Evolutionary conservation across 176 grass and related monocot species (phyloP).

Genomic region (Puccinellia tenuiflora): DNA sequence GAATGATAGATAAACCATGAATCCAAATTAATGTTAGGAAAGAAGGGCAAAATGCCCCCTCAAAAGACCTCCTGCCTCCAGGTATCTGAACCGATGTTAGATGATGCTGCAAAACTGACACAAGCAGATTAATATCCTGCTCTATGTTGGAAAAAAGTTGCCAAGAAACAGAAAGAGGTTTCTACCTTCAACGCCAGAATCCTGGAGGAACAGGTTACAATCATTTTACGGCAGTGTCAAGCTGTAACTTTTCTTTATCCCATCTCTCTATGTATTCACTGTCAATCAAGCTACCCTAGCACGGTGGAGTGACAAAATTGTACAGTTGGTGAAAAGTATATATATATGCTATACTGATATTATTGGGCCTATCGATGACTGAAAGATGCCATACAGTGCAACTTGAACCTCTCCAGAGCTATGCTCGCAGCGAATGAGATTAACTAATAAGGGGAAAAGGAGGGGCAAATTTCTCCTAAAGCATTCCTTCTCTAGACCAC

Average conservation of each 20-base stretch:
- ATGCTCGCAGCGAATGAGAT: conserved; percentile 90
- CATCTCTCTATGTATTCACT: conserved; percentile 24
- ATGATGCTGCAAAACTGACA: conserved; percentile 33
- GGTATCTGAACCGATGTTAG: conserved; percentile 17
- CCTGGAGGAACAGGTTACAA: conserved; percentile 12
- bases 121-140: conserved; percentile 9
- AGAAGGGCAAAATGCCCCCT: conserved; percentile 27
- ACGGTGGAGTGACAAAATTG: conserved; percentile 34
- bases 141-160: neutral
- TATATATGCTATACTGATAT: conserved; percentile 47
- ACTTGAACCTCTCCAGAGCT: conserved; percentile 66
- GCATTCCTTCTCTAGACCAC: conserved; percentile 54
- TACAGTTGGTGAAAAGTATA: conserved; percentile 24
- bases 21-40: conserved; percentile 39
- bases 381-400: conserved; percentile 77
- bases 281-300: conserved; percentile 21
- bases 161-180: conserved; percentile 11
- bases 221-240: conserved; percentile 35
- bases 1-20: conserved; percentile 7
- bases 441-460: conserved; percentile 78
- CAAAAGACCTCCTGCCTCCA: conserved; percentile 5
- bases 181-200: conserved; percentile 34
- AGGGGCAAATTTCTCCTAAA: conserved; percentile 66
- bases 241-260: conserved; percentile 29
- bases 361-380: conserved; percentile 73